A percentile compares a stretch with the other conserved stretches of the same genome.
Conservation (phyloP, 2,329 filamentous ascomycete genomes). For the Dothistroma pini region DNA sequence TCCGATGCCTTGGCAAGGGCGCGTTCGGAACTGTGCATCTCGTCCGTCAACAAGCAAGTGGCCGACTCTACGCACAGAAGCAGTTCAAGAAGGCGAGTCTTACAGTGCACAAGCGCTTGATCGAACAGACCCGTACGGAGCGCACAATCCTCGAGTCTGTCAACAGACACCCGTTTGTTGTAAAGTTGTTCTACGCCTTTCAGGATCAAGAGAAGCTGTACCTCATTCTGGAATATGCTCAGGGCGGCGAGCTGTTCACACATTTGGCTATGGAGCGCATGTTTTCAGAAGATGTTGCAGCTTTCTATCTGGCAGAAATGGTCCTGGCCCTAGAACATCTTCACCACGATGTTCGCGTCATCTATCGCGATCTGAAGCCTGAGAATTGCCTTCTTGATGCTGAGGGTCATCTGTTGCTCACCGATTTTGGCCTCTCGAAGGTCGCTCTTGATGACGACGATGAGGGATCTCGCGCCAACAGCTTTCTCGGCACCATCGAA, state of each 20-base stretch:
- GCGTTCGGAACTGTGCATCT: conserved; percentile 93
- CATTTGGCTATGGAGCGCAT: conserved; percentile 91
- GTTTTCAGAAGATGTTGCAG: conserved; percentile 83
- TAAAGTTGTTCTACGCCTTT: conserved; percentile 97
- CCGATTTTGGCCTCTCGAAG: conserved; percentile 96
- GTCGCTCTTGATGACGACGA: conserved; percentile 72
- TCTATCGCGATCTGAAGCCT: conserved; percentile 96
- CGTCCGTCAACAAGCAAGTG: conserved; percentile 84
- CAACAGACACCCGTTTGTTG: conserved; percentile 94
- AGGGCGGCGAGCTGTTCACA: conserved; percentile 95
- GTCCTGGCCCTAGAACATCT: conserved; percentile 90
- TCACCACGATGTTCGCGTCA: conserved; percentile 85
- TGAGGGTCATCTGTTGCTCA: conserved; percentile 87
- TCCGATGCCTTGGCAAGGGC: conserved; percentile 92
- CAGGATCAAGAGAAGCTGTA: conserved; percentile 98
- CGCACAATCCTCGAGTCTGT: conserved; percentile 91
- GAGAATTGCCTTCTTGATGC: conserved; percentile 94
- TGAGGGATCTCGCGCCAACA: conserved; percentile 62
- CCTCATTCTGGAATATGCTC: conserved; percentile 93
- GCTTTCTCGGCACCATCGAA: conserved; percentile 89
- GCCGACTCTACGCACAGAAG: conserved; percentile 92
- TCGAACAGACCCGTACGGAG: conserved; percentile 98
- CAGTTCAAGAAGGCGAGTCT: conserved; percentile 97
- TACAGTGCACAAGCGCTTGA: conserved; percentile 89
- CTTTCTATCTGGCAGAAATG: conserved; percentile 99